These are phyloP conservation scores for Fusarium austroafricanum DNA, from an alignment of 2,329 filamentous ascomycete species.

Conservation along the genomic window DNA sequence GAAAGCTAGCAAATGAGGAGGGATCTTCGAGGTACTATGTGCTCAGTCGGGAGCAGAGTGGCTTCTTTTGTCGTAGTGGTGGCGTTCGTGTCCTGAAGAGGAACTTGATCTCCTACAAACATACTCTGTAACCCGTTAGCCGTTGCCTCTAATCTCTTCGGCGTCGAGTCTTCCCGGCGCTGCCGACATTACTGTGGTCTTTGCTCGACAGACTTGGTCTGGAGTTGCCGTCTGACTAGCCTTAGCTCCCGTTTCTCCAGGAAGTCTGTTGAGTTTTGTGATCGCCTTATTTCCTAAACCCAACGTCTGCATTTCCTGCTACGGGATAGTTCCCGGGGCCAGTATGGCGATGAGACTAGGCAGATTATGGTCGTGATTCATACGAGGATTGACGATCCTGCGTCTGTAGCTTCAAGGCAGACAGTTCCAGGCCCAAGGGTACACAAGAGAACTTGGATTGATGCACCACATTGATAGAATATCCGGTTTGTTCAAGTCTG, in stretches of 20 bases:
- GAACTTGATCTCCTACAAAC: conserved; percentile 23
- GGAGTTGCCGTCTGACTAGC: neutral
- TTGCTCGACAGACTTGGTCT: neutral
- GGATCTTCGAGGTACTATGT: neutral
- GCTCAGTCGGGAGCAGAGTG: neutral
- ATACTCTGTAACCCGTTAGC: conserved; percentile 27
- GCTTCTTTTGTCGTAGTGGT: neutral
- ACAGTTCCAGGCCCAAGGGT: no score
- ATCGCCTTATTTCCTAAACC: conserved; percentile 10
- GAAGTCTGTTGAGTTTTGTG: neutral
- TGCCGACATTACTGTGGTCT: conserved; percentile 7
- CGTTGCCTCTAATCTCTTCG: conserved; percentile 28
- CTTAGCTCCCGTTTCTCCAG: neutral
- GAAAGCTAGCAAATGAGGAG: neutral
- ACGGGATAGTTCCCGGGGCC: no score
- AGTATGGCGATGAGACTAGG: no score
- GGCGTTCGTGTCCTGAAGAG: neutral
- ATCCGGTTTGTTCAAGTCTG: no score
- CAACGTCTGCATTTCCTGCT: neutral
- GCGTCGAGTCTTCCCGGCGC: conserved; percentile 22
- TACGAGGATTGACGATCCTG: no score
- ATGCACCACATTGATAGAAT: no score
- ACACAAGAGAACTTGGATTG: no score
- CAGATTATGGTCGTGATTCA: no score
- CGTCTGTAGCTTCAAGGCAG: no score